Base-by-base conservation (phyloP, 2,329 filamentous ascomycete species). In the Beauveria varroae region DNA sequence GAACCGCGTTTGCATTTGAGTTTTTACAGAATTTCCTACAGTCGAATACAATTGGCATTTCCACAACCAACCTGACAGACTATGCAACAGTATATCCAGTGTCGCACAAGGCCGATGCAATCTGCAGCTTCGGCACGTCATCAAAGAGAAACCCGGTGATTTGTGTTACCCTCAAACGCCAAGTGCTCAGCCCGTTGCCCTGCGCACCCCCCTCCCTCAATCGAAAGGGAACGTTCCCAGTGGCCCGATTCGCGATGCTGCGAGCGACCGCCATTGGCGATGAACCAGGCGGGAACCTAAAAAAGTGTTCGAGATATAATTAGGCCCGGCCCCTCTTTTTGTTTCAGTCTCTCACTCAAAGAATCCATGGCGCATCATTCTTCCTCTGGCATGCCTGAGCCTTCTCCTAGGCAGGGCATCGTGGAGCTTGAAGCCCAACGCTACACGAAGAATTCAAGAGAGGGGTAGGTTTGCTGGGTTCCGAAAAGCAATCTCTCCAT, bases 281-380 rank as follows among this genome's bases (percentile, higher is more conserved):
- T 37, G 34, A 56, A 47, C 7, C 43, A 60, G 22, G 46, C 14
- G 12, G 30, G 6, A 20, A 30, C 34, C 24, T 26, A 22, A 30
- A 26, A 24, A 20, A 14, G 7, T 37, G 34, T 28, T 34, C n/a
- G 9, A 20, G 26, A 60, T 60, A 50, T 28, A 44, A 34, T 53
- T 47, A 53, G 57, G 57, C 50, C n/a, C n/a, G 1, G 10, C 5
- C 57, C 26, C 20, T 41, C 10, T 34, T 22, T 34, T 34, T 16
- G 57, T 60, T 60, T 60, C 57, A 60, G 41, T 41, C 57, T 41
- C 57, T 59, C 40, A 24, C 40, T 52, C 57, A 52, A 10, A 3
- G 24, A 56, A 46, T 10, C 4, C 40, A 22, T 30, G 10, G 22
- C 26, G 30, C 53, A 26, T 56, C 26, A 24, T 46, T 41, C 22